Evolutionary conservation across 2,329 filamentous ascomycete species (phyloP).

Genomic region (Thielaviopsis ethacetica): DNA sequence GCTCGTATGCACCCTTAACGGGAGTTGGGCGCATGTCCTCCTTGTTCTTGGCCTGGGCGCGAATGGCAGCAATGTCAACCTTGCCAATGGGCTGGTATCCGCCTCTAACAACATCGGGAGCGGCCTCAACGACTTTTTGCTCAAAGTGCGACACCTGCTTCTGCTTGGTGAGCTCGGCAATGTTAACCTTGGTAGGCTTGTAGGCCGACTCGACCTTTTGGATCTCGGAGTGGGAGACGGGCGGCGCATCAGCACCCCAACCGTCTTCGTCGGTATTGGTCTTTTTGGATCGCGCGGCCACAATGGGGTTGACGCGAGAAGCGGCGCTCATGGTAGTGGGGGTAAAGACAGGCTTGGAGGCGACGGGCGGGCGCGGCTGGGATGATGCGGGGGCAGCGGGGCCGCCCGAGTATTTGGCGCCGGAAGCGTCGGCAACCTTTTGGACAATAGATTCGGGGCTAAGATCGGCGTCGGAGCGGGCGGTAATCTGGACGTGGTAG

Average conservation of each 20-base stretch:
- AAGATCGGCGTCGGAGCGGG: conserved; percentile 77
- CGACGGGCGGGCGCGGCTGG: conserved; percentile 40
- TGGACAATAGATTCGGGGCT: conserved; percentile 76
- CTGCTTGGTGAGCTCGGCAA: conserved; percentile 66
- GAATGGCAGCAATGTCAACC: conserved; percentile 88
- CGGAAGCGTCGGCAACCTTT: conserved; percentile 88
- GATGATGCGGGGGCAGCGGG: conserved; percentile 32
- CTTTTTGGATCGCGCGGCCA: conserved; percentile 45
- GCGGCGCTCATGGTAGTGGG: conserved; percentile 42
- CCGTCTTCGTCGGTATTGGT: conserved; percentile 63
- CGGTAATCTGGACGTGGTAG: conserved; percentile 95
- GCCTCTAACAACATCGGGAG: conserved; percentile 56
- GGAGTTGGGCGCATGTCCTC: conserved; percentile 66
- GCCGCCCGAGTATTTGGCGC: conserved; percentile 76
- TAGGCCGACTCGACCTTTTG: conserved; percentile 90
- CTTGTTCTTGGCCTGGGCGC: conserved; percentile 52
- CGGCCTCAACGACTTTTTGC: conserved; percentile 26
- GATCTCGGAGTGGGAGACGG: conserved; percentile 66
- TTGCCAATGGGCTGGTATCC: conserved; percentile 90
- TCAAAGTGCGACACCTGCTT: conserved; percentile 20
- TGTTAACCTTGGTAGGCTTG: conserved; percentile 88
- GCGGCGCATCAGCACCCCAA: conserved; percentile 91
- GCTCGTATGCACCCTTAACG: conserved; percentile 88
- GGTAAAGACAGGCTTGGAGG: conserved; percentile 84
- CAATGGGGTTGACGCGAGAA: conserved; percentile 48